phyloP scores from a whole-genome alignment of 1,139 yeast species.

The Schwanniomyces etchellsii region DNA sequence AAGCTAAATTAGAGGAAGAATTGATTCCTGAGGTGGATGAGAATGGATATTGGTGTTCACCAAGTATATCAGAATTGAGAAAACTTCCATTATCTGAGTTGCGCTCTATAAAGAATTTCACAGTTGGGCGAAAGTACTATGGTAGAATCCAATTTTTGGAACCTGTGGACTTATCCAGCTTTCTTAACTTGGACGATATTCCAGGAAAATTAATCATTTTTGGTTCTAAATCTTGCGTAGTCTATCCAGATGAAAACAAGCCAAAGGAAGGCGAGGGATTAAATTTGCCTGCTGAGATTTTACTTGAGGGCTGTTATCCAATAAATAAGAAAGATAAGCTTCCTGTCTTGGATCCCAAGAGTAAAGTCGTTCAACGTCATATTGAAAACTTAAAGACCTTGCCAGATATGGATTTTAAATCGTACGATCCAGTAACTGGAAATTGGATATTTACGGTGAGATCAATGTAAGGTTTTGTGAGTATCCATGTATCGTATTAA shows the following conservation, averaged over 20 bases:
- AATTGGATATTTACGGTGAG: constrained; percentile 68
- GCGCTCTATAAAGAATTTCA: constrained; percentile 57
- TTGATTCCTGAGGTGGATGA: constrained; percentile 35
- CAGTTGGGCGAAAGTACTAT: constrained; percentile 73
- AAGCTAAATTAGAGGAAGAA: constrained; percentile 27
- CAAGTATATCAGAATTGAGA: constrained; percentile 60
- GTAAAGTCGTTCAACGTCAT: constrained; percentile 65
- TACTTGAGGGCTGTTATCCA: constrained; percentile 78
- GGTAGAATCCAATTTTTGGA: constrained; percentile 72
- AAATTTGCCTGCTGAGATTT: constrained; percentile 67
- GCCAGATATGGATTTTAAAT: constrained; percentile 57
- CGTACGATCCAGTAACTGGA: constrained; percentile 77
- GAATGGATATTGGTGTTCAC: constrained; percentile 86
- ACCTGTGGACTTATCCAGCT: constrained; percentile 77
- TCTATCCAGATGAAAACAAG: constrained; percentile 67
- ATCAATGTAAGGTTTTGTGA: constrained; percentile 8
- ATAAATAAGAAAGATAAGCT: constrained; percentile 63
- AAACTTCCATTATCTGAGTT: constrained; percentile 58
- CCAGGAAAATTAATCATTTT: constrained; percentile 63
- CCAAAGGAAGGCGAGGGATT: constrained; percentile 79
- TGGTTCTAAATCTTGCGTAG: constrained; percentile 53
- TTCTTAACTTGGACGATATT: constrained; percentile 54
- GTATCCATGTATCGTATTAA: too few relatives aligned
- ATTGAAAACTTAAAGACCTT: constrained; percentile 59
- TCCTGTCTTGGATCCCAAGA: constrained; percentile 75